Evolutionary conservation across 345 rosid genomes (phyloP), one percentile per base, ranked within the genome.

Genomic region (Gossypium bickii): DNA sequence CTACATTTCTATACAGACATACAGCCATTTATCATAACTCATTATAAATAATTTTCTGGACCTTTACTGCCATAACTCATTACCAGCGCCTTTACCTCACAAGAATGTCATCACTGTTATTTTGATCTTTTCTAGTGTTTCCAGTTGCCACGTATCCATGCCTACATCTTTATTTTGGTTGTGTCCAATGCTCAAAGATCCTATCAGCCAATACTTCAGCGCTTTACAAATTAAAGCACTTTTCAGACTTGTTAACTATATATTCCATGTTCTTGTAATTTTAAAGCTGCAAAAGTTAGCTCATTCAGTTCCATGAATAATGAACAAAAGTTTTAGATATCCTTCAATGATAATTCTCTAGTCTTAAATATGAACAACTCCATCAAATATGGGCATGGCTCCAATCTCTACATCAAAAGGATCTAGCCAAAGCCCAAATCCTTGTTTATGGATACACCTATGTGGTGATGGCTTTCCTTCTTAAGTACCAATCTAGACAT

Each of bases 361-460:
- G 49, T 64, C 71, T 48, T 47, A 49, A 49, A 69, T 25, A 24
- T 65, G 27, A 58, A 55, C 9, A 74, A 74, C 44, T 5, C 63
- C 22, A 67, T 24, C 53, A 56, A 43, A 18, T n/a, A 67, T 44
- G 24, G 41, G 56, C 7, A 41, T 53, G 18, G 25, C 48, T 61
- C 43, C 15, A 51, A 15, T 22, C 27, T 44, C 72, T 69, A 15
- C 10, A 22, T 20, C 55, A 1, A 6, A 15, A 69, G 44, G 13
- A 9, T 38, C 44, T 10, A 2, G 24, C 15, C 44, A 25, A 25
- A 22, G 22, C 18, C 25, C 58, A 51, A 12, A 48, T 24, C 11
- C 59, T 25, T 43, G 25, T 13, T 8, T 51, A 27, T 44, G 20
- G 20, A 25, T 48, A 67, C 13, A 27, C 2, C 43, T 20, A n/a